These are phyloP conservation scores for Colletotrichum spinosum DNA, from an alignment of 2,329 filamentous ascomycete species.

Conservation along the genomic window DNA sequence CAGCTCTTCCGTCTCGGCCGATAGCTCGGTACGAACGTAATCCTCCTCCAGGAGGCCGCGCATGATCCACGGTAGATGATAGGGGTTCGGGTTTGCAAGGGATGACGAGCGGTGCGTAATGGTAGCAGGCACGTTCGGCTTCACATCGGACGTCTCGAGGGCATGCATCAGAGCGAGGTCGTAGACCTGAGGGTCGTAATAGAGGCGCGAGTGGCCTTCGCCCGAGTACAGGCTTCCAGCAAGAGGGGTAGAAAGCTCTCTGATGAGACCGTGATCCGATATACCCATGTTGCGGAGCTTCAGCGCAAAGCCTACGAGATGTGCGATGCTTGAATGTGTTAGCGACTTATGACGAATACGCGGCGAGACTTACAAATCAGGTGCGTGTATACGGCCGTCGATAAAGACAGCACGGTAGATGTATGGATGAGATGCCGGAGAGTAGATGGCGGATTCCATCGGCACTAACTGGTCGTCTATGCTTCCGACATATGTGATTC, in stretches of 20 bases:
- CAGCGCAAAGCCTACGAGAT: slow-evolving; percentile 91
- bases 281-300: slow-evolving; percentile 95
- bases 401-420: slow-evolving; percentile 97
- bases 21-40: slow-evolving; percentile 84
- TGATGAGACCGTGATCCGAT: slow-evolving; percentile 91
- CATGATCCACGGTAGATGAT: slow-evolving; percentile 95
- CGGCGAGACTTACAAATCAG: slow-evolving; percentile 75
- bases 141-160: slow-evolving; percentile 74
- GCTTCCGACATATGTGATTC: slow-evolving; percentile 89
- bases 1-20: slow-evolving; percentile 80
- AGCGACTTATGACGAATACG: neutral
- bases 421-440: slow-evolving; percentile 87
- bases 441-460: slow-evolving; percentile 89
- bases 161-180: slow-evolving; percentile 79
- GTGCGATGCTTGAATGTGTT: slow-evolving; percentile 70
- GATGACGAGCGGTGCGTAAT: slow-evolving; percentile 38
- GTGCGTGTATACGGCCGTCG: slow-evolving; percentile 89
- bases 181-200: slow-evolving; percentile 90
- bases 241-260: slow-evolving; percentile 87
- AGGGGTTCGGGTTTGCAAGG: slow-evolving; percentile 78
- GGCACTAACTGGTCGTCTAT: slow-evolving; percentile 98
- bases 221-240: slow-evolving; percentile 92
- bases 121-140: slow-evolving; percentile 44
- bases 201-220: slow-evolving; percentile 92
- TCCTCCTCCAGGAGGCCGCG: slow-evolving; percentile 92